Evolutionary conservation across 768 basidiomycete genomes (phyloP).

Genomic region (Ephemerocybe angulata): DNA sequence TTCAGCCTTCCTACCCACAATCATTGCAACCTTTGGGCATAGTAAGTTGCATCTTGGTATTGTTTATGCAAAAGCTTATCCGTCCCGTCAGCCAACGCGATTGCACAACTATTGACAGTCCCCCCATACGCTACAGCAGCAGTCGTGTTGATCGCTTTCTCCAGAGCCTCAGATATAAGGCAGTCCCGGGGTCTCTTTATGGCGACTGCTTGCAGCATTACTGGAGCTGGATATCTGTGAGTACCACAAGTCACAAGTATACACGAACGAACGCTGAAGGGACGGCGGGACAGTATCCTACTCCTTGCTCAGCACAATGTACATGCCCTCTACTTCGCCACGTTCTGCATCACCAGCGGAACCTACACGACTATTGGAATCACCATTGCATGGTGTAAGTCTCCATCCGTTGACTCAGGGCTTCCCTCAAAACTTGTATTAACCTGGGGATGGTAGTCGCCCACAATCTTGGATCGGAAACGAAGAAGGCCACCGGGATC

Average conservation of each 20-base stretch:
- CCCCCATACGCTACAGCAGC: constrained; percentile 77
- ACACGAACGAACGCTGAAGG: too few relatives aligned
- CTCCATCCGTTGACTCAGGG: not conserved
- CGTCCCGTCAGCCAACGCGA: constrained; percentile 47
- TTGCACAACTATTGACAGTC: constrained; percentile 72
- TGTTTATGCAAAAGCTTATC: too few relatives aligned
- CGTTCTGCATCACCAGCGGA: constrained; percentile 72
- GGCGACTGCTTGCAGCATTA: constrained; percentile 39
- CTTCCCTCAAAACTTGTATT: not conserved
- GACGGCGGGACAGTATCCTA: too few relatives aligned
- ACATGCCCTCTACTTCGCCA: constrained; percentile 72
- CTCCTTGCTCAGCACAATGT: constrained; percentile 49
- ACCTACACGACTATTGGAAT: constrained; percentile 76
- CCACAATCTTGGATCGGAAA: constrained; percentile 75
- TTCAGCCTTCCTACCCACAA: constrained; percentile 80
- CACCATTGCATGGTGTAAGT: constrained; percentile 74
- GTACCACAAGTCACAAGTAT: too few relatives aligned
- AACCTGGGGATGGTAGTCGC: constrained; percentile 39
- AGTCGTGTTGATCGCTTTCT: constrained; percentile 53
- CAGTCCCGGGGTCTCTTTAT: constrained; percentile 57
- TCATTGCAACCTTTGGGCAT: constrained; percentile 69
- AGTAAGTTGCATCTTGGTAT: too few relatives aligned
- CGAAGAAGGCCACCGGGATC: constrained; percentile 72
- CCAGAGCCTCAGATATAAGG: constrained; percentile 61
- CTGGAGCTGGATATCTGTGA: constrained; percentile 62